Base-by-base conservation (phyloP, 352 stramenopile species). In the Achlya hypogyna region DNA sequence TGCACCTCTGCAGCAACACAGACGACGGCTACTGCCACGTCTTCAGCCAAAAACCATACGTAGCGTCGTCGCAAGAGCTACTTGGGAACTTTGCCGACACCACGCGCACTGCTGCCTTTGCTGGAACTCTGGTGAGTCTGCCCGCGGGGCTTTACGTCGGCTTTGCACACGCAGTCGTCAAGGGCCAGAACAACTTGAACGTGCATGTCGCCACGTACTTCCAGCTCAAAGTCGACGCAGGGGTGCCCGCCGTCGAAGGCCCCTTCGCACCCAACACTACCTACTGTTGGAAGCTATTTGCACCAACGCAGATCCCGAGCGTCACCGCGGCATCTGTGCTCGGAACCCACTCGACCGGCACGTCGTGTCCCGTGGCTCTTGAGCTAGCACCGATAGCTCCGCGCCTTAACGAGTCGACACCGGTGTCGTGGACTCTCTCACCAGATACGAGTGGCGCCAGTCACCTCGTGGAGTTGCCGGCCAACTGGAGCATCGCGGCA, bases 231-330 rank as follows among this genome's bases (percentile, higher is more conserved):
- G 60, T 67, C 22, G 47, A 67, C 60, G 25, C 43, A 35, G 12
- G n/a, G 12, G 10, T 16, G 18, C 23, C 10, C 6, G 38, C 38
- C 12, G 18, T 12, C 31, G 47, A 22, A 10, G n/a, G 29, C 10
- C 18, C 42, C 0, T 49, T 58, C 40, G 31, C 22, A 1, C 38
- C 27, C 60, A 58, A 59, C 60, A 67, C 25, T 31, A 58, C 60
- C 1, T 67, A 67, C 34, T 67, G 60, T 34, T 67, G 60, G 60
- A 67, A 67, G 28, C 28, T 67, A 5, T 67, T 51, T 40, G 60
- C 60, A 5, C 34, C 60, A 20, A 49, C 60, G 12, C 3, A 14
- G 5, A 22, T 23, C n/a, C 45, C 8, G 4, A 45, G 29, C 60
- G 51, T 67, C 29, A 23, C 8, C 22, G n/a, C 60, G 1, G n/a